These are phyloP conservation scores for Aureobasidium subglaciale DNA, from an alignment of 2,329 filamentous ascomycete species.

Conservation along the genomic window DNA sequence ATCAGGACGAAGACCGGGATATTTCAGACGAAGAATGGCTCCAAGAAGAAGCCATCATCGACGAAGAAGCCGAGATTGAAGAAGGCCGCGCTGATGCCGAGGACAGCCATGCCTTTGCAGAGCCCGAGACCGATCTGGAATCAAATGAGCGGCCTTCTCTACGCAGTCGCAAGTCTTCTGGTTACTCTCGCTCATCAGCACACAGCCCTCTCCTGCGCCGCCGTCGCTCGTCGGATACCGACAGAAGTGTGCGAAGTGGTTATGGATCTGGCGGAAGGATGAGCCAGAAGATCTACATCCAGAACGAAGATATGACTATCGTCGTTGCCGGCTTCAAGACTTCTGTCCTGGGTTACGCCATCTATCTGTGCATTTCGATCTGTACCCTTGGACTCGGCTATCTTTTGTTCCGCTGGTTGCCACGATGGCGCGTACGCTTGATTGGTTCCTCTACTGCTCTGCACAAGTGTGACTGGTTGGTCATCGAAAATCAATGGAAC, in stretches of 20 bases:
- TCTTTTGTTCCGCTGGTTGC: constrained; percentile 82
- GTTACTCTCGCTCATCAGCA: constrained; percentile 34
- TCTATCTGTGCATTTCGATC: constrained; percentile 65
- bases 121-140: constrained; percentile 39
- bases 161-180: constrained; percentile 58
- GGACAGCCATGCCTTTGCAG: constrained; percentile 35
- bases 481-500: constrained; percentile 96
- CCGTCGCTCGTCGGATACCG: constrained; percentile 62
- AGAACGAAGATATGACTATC: constrained; percentile 88
- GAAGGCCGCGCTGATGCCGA: constrained; percentile 30
- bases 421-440: constrained; percentile 73
- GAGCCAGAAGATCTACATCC: constrained; percentile 88
- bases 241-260: constrained; percentile 57
- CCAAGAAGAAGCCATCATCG: constrained; percentile 44
- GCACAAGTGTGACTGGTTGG: constrained; percentile 77
- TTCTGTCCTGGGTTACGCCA: constrained; percentile 57
- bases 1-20: constrained; percentile 58
- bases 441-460: constrained; percentile 64
- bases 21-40: constrained; percentile 36
- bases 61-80: constrained; percentile 36
- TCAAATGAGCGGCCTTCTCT: constrained; percentile 23
- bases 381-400: constrained; percentile 71
- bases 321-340: constrained; percentile 88
- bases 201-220: constrained; percentile 61
- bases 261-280: constrained; percentile 54